Conservation (phyloP, 331 rosid species). For the Pyracantha coccinea region DNA sequence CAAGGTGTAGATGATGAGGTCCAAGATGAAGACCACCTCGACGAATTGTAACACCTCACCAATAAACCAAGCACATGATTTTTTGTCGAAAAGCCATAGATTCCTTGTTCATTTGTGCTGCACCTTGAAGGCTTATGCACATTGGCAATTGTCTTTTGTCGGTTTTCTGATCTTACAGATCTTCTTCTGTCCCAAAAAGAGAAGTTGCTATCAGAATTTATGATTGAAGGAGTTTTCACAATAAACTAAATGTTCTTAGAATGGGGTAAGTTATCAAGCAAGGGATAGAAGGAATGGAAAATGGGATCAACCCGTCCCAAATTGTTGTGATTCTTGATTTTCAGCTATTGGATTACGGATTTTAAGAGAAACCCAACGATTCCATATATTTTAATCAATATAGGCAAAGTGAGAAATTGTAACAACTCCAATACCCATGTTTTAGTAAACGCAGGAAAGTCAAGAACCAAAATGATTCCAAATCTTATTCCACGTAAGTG, state of each 20-base stretch:
- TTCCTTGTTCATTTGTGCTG: slow-evolving; percentile 27
- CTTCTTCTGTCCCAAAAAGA: slow-evolving; percentile 23
- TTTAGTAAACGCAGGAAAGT: too few species aligned
- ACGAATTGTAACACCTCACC: slow-evolving; percentile 20
- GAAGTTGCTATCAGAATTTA: slow-evolving; percentile 3
- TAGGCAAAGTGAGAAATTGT: too few species aligned
- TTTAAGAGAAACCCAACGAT: too few species aligned
- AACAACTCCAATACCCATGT: too few species aligned
- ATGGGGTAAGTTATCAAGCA: too few species aligned
- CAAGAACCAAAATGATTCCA: too few species aligned
- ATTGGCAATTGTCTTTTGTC: slow-evolving; percentile 15
- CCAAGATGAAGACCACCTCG: slow-evolving; percentile 24
- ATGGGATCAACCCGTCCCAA: too few species aligned
- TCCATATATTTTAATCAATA: too few species aligned
- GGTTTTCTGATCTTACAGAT: slow-evolving; percentile 26
- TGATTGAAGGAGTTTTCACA: background rate
- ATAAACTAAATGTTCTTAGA: background rate
- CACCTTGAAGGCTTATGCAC: slow-evolving; percentile 22
- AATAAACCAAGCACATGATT: slow-evolving; percentile 17
- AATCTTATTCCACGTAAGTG: too few species aligned
- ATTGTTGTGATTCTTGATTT: too few species aligned
- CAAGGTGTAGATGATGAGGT: slow-evolving; percentile 18
- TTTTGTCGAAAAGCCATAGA: slow-evolving; percentile 13
- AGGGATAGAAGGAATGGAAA: too few species aligned
- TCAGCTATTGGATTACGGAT: too few species aligned